These are phyloP conservation scores for Saksenaea oblongispora DNA, from an alignment of 371 early-diverging fungal genomes.

Conservation along the genomic window DNA sequence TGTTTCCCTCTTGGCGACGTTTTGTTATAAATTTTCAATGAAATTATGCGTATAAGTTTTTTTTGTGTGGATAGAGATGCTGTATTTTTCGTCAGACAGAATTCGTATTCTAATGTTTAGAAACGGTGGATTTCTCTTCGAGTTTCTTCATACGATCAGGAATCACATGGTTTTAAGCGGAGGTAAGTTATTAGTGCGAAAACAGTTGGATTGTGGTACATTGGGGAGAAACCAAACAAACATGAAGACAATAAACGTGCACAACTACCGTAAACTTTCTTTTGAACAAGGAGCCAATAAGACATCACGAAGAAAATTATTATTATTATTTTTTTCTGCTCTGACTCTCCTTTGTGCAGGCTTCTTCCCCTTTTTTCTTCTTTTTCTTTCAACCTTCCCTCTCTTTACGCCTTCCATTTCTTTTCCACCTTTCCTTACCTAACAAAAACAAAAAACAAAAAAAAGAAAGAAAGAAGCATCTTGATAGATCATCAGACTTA, in stretches of 20 bases:
- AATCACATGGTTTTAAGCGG: slow-evolving; percentile 1
- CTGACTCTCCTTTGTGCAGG: background rate
- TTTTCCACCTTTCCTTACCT: slow-evolving; percentile 6
- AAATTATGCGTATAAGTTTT: too few species aligned
- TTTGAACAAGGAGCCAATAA: background rate
- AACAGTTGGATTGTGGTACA: background rate
- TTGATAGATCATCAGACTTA: too few species aligned
- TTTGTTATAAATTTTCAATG: too few species aligned
- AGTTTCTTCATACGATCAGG: background rate
- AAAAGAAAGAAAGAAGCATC: background rate
- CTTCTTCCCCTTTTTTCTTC: background rate
- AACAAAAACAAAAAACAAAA: background rate
- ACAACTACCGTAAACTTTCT: background rate
- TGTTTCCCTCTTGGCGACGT: too few species aligned
- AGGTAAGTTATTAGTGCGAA: background rate
- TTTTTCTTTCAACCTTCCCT: slow-evolving; percentile 9
- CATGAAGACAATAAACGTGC: slow-evolving; percentile 3
- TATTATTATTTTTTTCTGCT: background rate
- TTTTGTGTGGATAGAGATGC: too few species aligned
- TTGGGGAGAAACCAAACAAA: background rate
- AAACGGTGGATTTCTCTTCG: too few species aligned
- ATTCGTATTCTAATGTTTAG: too few species aligned
- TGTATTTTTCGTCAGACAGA: too few species aligned
- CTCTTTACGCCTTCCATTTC: background rate
- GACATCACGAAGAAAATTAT: background rate